These are phyloP conservation scores for Ogataea methanolica DNA, from an alignment of 805 yeast genomes.

Conservation along the genomic window DNA sequence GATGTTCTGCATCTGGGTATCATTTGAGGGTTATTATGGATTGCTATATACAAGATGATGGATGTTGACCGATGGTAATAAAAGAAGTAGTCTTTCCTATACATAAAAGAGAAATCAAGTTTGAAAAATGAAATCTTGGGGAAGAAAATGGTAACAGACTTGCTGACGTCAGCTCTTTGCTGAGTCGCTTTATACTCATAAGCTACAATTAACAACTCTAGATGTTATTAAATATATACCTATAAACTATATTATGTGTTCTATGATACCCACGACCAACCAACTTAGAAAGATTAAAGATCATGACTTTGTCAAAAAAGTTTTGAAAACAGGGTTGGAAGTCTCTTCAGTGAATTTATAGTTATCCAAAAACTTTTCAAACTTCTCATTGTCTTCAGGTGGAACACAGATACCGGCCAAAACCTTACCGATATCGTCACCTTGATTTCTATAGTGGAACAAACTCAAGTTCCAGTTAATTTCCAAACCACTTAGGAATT, in stretches of 20 bases:
- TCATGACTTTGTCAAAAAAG: conserved; percentile 45
- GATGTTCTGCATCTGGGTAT: too few species aligned
- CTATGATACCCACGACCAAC: neutral
- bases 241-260: neutral
- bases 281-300: neutral
- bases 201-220: too few species aligned
- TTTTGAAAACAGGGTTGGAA: conserved; percentile 78
- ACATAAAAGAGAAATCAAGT: too few species aligned
- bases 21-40: too few species aligned
- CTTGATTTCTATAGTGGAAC: conserved; percentile 96
- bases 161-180: too few species aligned
- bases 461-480: conserved; percentile 87
- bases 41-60: too few species aligned
- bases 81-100: too few species aligned
- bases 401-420: conserved; percentile 89
- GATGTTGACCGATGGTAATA: too few species aligned
- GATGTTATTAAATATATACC: neutral
- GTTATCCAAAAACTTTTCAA: conserved; percentile 61
- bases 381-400: conserved; percentile 54
- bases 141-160: too few species aligned
- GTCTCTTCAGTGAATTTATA: conserved; percentile 80
- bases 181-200: too few species aligned
- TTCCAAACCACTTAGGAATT: conserved; percentile 67
- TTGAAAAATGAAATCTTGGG: too few species aligned
- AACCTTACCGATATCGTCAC: conserved; percentile 90